Percentiles rank a stretch among this genome's conserved stretches.
Conservation (phyloP, 441 rosid genomes). For the Gossypium schwendimanii region DNA sequence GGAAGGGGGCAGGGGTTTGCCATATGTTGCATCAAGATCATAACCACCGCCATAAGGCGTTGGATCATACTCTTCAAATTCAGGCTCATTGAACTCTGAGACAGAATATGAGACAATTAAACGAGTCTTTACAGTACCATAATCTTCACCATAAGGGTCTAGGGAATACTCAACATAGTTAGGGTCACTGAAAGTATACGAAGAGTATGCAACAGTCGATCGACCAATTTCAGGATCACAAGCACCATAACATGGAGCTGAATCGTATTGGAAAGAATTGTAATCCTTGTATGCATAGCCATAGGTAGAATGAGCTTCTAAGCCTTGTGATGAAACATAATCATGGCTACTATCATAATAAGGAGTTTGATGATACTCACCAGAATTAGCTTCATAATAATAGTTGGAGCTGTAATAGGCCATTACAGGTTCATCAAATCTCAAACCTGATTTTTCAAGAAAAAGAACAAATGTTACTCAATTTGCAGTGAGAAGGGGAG, state of each 20-base stretch:
- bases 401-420: slow-evolving; percentile 24
- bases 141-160: background rate
- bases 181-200: slow-evolving; percentile 36
- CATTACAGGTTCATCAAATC: slow-evolving; percentile 23
- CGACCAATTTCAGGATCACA: slow-evolving; percentile 12
- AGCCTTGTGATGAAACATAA: slow-evolving; percentile 10
- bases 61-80: slow-evolving; percentile 58
- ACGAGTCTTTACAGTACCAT: slow-evolving; percentile 20
- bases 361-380: slow-evolving; percentile 23
- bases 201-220: slow-evolving; percentile 32
- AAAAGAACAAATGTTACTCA: too few relatives aligned
- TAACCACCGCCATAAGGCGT: slow-evolving; percentile 75
- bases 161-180: slow-evolving; percentile 30
- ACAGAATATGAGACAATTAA: slow-evolving; percentile 37
- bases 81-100: slow-evolving; percentile 35
- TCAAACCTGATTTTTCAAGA: background rate
- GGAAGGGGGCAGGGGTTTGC: slow-evolving; percentile 59
- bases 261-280: slow-evolving; percentile 6
- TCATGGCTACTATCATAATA: slow-evolving; percentile 13
- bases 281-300: slow-evolving; percentile 9
- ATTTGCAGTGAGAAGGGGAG: background rate
- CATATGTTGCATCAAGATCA: slow-evolving; percentile 47
- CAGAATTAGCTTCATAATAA: slow-evolving; percentile 7
- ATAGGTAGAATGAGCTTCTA: slow-evolving; percentile 7
- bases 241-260: slow-evolving; percentile 14